Percentiles rank a stretch among this genome's conserved stretches.
Conservation (phyloP, 1,284 basidiomycete species). For the Austroboletus niveus region DNA sequence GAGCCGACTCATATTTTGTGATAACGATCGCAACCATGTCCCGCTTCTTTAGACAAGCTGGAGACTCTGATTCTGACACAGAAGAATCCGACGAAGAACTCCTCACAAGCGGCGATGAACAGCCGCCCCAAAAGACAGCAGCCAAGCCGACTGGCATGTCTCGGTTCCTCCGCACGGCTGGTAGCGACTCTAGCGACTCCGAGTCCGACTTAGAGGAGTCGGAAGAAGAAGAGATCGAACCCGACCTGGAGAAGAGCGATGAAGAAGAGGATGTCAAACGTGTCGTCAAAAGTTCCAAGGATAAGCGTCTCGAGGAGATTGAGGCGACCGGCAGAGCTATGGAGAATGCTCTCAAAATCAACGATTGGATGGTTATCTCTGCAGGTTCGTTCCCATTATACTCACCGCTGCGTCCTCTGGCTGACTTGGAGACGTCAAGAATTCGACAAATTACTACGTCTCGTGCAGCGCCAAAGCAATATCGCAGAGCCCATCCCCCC, state of each 20-base stretch:
- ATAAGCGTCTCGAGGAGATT: conserved; percentile 88
- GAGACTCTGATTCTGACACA: conserved; percentile 77
- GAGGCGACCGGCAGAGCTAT: conserved; percentile 86
- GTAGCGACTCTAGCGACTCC: conserved; percentile 41
- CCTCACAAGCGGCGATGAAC: conserved; percentile 74
- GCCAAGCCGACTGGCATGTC: conserved; percentile 67
- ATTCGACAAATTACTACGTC: conserved; percentile 92
- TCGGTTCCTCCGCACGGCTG: conserved; percentile 65
- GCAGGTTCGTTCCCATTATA: conserved; percentile 53
- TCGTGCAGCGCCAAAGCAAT: conserved; percentile 88
- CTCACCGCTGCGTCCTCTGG: neutral
- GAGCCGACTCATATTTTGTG: conserved; percentile 5
- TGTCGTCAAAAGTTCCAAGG: conserved; percentile 82
- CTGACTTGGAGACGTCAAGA: conserved; percentile 50
- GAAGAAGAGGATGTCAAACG: conserved; percentile 71
- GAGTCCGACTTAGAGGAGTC: conserved; percentile 45
- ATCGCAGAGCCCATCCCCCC: conserved; percentile 86
- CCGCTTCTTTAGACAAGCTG: conserved; percentile 83
- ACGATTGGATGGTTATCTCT: conserved; percentile 94
- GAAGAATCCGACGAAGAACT: conserved; percentile 81
- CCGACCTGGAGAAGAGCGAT: conserved; percentile 52
- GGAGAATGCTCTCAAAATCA: conserved; percentile 94
- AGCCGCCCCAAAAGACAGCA: conserved; percentile 48
- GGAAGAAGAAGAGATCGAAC: conserved; percentile 41
- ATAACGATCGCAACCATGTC: conserved; percentile 58